Evolutionary conservation across 1,284 basidiomycete species (phyloP).

Genomic region (Ustilago shanxiensis): DNA sequence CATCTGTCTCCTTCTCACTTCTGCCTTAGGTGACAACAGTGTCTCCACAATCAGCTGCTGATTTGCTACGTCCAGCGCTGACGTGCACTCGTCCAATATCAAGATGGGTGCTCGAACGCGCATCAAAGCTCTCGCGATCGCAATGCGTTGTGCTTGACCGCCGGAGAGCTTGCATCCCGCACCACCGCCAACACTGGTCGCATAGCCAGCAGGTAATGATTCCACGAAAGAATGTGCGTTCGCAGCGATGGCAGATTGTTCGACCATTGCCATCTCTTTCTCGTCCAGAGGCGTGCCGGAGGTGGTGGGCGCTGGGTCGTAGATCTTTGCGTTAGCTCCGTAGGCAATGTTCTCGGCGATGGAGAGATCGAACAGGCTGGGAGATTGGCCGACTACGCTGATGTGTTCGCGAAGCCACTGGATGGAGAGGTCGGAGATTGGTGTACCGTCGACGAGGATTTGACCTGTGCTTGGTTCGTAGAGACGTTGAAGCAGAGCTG

Average conservation of each 20-base stretch:
- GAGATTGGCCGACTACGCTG: slow-evolving; percentile 59
- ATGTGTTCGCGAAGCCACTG: slow-evolving; percentile 60
- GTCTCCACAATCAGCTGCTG: slow-evolving; percentile 78
- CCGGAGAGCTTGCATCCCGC: slow-evolving; percentile 84
- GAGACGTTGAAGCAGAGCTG: slow-evolving; percentile 61
- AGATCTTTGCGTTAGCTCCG: slow-evolving; percentile 42
- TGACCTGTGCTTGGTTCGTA: slow-evolving; percentile 60
- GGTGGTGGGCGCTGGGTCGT: slow-evolving; percentile 2
- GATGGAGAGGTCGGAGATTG: slow-evolving; percentile 23
- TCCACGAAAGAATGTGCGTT: slow-evolving; percentile 89
- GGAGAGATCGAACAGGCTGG: slow-evolving; percentile 59
- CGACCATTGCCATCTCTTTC: slow-evolving; percentile 73
- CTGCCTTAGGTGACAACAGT: slow-evolving; percentile 71
- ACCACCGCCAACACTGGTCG: slow-evolving; percentile 88
- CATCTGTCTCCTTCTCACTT: slow-evolving; percentile 60
- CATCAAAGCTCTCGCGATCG: slow-evolving; percentile 90
- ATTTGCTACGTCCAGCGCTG: slow-evolving; percentile 78
- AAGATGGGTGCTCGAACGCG: slow-evolving; percentile 78
- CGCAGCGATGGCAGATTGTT: slow-evolving; percentile 80
- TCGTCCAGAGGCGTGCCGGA: not conserved
- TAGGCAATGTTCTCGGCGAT: slow-evolving; percentile 62
- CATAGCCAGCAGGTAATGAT: slow-evolving; percentile 83
- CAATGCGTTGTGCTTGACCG: slow-evolving; percentile 91
- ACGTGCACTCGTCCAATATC: slow-evolving; percentile 94
- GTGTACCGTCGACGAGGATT: slow-evolving; percentile 50